Evolutionary conservation across 345 rosid species (phyloP), one percentile per base, ranked within the genome.

Genomic region (Acer saccharum): DNA sequence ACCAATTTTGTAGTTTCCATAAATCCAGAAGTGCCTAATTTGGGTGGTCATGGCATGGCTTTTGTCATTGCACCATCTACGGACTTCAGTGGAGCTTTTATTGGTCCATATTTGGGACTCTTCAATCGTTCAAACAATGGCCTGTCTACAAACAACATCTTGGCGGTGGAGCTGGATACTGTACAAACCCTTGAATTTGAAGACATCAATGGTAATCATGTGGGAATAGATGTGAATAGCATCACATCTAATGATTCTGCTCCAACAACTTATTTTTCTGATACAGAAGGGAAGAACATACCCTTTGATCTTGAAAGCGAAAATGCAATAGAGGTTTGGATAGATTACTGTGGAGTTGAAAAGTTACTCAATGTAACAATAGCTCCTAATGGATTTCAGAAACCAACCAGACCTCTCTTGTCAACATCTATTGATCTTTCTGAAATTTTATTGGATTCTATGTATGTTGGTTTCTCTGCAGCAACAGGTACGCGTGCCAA

Each of bases 131-230:
- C 69, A 32, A 32, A 3, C 87, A 66, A 81, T 35, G 83, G 81
- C 13, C 12, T 18, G 13, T 11, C 41, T 13, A 70, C 58, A 1
- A 84, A 81, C 44, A 90, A 83, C 17, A 81, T 93, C 18, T 62
- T 91, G 1, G 89, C 89, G 0, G 81, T 90, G n/a, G 94, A 91
- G 81, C 81, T 90, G 23, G 93, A 91, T 75, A 88, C 93, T 0
- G 81, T 89, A 14, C 43, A 29, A 0, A 86, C 77, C 71, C 73
- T 55, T 17, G 93, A 93, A 61, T 82, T 88, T 39, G 46, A 74
- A 0, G 94, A 90, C 68, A 82, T 80, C n/a, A 29, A 86, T 23
- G 86, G 73, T 44, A 91, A 90, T 21, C 97, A 88, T 41, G 90
- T 91, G 11, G 91, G 90, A 12, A 83, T 90, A 10, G 91, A 92